Base-by-base conservation (phyloP, 805 yeast genomes). In the Lipomyces spencermartinsiae region DNA sequence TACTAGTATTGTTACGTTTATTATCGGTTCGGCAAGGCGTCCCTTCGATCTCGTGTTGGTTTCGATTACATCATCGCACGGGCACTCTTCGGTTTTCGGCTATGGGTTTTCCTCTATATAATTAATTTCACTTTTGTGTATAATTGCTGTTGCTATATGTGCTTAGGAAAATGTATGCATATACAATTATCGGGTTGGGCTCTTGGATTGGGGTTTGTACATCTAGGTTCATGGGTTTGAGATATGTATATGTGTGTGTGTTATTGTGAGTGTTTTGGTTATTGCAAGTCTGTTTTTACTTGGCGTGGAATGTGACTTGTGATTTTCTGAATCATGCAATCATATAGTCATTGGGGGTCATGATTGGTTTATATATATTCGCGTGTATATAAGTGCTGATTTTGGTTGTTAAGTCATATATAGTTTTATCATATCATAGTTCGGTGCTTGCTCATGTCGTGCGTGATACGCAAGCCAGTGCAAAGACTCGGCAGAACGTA, bases 201-300 rank as follows among this genome's bases (percentile, higher is more conserved):
- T 53, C 56, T 53, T 53, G 56, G 56, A 53, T 53, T 53, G n/a
- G 29, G 56, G 56, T 31, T 43, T 53, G 56, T 53, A 53, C 34
- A 53, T 53, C 56, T 53, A 53, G 34, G 34, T 53, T 53, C 56
- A 53, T 53, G 56, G 56, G 56, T 53, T 49, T 53, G 56, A 25
- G 56, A 53, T 53, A 53, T 31, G 56, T 53, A 53, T 53, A 31
- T 53, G 34, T 53, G 12, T 8, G 22, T 19, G 33, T 53, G 31
- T 53, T 53, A 43, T 43, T n/a, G 49, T 43, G 22, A 43, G 16
- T 14, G 43, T 35, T 35, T 33, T 57, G 59, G 37, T 57, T 33
- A 29, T 57, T 31, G 19, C 35, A 35, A 31, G 16, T 33, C 35
- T 57, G 25, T n/a, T 57, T 25, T 33, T 57, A 19, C 22, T 33